Evolutionary conservation across 176 grass and related monocot species (phyloP), one percentile per base, ranked within the genome.

Genomic region (Carex myosuroides): DNA sequence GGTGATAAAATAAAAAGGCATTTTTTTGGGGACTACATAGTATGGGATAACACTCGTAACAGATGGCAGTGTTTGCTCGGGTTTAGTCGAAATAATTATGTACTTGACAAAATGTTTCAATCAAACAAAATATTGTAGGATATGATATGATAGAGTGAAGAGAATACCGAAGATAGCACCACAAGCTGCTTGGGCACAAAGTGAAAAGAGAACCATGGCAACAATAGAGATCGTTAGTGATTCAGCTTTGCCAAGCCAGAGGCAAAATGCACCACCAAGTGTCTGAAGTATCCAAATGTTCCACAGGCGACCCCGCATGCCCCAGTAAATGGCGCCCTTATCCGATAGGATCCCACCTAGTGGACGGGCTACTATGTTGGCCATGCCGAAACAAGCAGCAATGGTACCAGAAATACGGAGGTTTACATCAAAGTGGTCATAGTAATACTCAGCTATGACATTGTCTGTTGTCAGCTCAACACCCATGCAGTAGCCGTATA

Each of bases 401-500:
- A 98, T 94, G 69, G 50, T 93, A 30, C 95, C 92, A 3, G 95
- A 89, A 6, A 79, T 84, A 1, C 92, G 90, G 5, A 98, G 90
- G 74, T 94, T 87, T 2, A 98, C 90, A 68, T 93, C 79, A 81
- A 98, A 98, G 6, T 50, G 87, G 58, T 98, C 92, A 62, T 80
- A 94, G 87, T 78, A 90, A 84, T 98, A 98, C 86, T 98, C 92
- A 2, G 92, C 90, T 64, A 98, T 98, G 48, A 98, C 89, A n/a
- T 98, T 98, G 83, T 94, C 91, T 1, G 92, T 98, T 30, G 92
- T 98, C 13, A 94, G 89, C 89, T 98, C 90, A 11, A 98, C 95
- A 4, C 95, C 95, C 95, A 98, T 98, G 68, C 42, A 80, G 60
- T 98, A 98, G 17, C 95, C 95, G 20, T 98, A 98, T 26, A 98